A percentile compares a stretch with the other conserved stretches of the same genome.
Evolutionary conservation across 352 stramenopile species (phyloP).

Genomic region (Aphanomyces cochlioides): DNA sequence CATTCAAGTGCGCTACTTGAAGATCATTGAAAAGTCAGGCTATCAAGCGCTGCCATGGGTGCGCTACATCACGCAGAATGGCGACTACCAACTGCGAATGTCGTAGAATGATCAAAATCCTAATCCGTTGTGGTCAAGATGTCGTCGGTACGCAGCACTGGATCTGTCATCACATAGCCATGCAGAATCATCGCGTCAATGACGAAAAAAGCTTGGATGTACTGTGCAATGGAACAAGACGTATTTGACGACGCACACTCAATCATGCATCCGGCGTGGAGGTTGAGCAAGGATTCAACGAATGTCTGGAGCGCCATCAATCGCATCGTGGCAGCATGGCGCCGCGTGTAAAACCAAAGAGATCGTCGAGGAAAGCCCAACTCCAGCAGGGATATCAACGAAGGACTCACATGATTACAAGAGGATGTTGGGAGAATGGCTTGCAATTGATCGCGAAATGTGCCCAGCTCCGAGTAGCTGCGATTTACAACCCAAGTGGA

Average conservation of each 20-base stretch:
- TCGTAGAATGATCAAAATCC: constrained; percentile 53
- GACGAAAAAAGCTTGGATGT: background rate
- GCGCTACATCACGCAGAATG: constrained; percentile 99
- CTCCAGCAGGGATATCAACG: background rate
- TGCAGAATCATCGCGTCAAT: constrained; percentile 1
- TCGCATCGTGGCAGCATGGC: no score
- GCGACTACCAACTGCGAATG: constrained; percentile 99
- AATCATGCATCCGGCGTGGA: constrained; percentile 1
- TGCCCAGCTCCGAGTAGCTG: background rate
- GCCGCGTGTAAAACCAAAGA: no score
- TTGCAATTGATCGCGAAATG: background rate
- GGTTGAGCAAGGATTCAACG: background rate
- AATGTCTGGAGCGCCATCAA: background rate
- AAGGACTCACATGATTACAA: background rate
- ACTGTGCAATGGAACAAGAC: background rate
- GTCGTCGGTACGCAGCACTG: no score
- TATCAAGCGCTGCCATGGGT: constrained; percentile 99
- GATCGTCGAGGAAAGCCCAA: background rate
- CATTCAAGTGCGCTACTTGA: constrained; percentile 99
- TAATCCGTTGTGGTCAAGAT: no score
- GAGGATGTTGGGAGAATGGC: background rate
- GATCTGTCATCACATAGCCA: no score
- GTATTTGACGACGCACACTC: background rate
- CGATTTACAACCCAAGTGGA: background rate
- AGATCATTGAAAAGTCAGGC: constrained; percentile 99